These are phyloP conservation scores for Candida sojae DNA, from an alignment of 1,139 yeast species.

Conservation along the genomic window DNA sequence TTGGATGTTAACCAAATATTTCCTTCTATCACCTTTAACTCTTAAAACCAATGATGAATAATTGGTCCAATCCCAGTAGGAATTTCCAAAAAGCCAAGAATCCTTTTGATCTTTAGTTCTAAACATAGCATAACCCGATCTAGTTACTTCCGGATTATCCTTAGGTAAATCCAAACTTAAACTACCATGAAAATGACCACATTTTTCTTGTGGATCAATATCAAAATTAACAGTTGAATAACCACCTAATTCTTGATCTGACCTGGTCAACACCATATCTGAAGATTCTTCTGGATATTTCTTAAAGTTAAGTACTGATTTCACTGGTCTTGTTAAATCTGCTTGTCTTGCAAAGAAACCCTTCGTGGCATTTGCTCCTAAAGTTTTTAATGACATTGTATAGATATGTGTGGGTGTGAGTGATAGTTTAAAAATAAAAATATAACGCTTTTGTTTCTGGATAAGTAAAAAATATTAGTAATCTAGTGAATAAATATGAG, in stretches of 20 bases:
- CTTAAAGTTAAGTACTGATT: slow-evolving; percentile 58
- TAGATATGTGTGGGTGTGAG: neutral
- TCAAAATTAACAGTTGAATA: slow-evolving; percentile 66
- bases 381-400: slow-evolving; percentile 45
- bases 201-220: slow-evolving; percentile 32
- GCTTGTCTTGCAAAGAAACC: slow-evolving; percentile 37
- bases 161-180: slow-evolving; percentile 75
- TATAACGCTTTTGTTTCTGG: neutral
- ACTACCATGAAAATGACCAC: slow-evolving; percentile 70
- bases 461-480: neutral
- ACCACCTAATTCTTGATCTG: slow-evolving; percentile 79
- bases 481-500: neutral
- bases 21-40: slow-evolving; percentile 74
- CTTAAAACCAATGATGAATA: slow-evolving; percentile 63
- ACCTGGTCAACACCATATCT: slow-evolving; percentile 55
- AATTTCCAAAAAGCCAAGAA: slow-evolving; percentile 47
- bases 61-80: slow-evolving; percentile 65
- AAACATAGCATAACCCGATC: slow-evolving; percentile 87
- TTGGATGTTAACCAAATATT: slow-evolving; percentile 78
- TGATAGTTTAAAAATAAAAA: neutral
- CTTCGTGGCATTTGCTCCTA: slow-evolving; percentile 41
- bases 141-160: slow-evolving; percentile 63
- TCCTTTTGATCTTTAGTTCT: slow-evolving; percentile 67
- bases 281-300: slow-evolving; percentile 42
- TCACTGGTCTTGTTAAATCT: slow-evolving; percentile 31